Percentiles rank a stretch among this genome's conserved stretches.
Evolutionary conservation across 1,284 basidiomycete genomes (phyloP).

Genomic region (Cystobasidium pallidum): DNA sequence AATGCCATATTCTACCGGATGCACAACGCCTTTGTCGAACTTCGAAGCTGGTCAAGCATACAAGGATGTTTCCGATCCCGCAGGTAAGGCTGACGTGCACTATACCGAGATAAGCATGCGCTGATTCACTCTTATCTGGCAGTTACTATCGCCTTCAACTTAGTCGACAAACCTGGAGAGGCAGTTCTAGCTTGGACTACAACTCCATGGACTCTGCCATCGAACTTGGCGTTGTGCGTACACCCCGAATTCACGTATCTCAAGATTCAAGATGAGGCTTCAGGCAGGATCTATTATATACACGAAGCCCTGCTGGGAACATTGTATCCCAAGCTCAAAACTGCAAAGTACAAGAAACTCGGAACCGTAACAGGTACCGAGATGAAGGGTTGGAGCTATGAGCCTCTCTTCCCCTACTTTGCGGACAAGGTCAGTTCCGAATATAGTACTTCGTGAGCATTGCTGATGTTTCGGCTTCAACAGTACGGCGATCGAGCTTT

Average conservation of each 20-base stretch:
- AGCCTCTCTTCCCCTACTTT: conserved; percentile 96
- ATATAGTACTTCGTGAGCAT: neutral
- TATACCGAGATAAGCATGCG: conserved; percentile 50
- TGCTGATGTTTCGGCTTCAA: neutral
- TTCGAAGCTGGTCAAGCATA: conserved; percentile 96
- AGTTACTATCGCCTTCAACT: conserved; percentile 91
- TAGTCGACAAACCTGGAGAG: conserved; percentile 88
- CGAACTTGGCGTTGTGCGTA: conserved; percentile 92
- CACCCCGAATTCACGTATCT: conserved; percentile 95
- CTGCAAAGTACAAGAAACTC: conserved; percentile 93
- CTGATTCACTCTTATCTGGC: neutral
- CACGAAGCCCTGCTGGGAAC: conserved; percentile 85
- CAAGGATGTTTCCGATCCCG: conserved; percentile 92
- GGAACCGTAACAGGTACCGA: conserved; percentile 70
- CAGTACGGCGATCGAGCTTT: conserved; percentile 92
- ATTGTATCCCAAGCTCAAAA: conserved; percentile 96
- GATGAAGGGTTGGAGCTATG: conserved; percentile 94
- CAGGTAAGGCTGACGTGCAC: conserved; percentile 61
- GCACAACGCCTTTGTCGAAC: conserved; percentile 95
- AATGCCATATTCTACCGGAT: conserved; percentile 98
- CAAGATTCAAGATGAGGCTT: conserved; percentile 93
- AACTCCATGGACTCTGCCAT: conserved; percentile 97
- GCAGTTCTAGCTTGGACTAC: conserved; percentile 97
- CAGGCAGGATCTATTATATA: conserved; percentile 87
- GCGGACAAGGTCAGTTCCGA: conserved; percentile 73